Conservation (phyloP, 176 grass and related monocot species). For the Eragrostis nindensis region DNA sequence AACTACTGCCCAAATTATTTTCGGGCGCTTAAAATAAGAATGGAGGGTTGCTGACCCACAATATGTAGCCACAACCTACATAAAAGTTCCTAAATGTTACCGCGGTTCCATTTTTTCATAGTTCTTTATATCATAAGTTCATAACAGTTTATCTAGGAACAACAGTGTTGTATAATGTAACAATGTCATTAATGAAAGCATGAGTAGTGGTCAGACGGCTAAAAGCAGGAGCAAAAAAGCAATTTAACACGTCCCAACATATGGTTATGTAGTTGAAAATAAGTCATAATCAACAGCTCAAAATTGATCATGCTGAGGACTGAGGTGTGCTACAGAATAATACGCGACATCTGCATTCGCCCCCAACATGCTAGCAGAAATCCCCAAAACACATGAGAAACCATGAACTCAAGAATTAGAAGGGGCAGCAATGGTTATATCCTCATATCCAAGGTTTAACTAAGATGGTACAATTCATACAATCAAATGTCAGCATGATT, state of each 20-base stretch:
- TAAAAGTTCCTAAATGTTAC: not conserved
- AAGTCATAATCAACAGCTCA: constrained; percentile 1
- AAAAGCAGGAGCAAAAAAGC: not conserved
- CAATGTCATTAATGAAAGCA: not conserved
- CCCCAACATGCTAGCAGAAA: not conserved
- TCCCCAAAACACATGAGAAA: not conserved
- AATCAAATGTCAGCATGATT: not conserved
- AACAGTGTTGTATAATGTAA: not conserved
- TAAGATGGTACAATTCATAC: not conserved
- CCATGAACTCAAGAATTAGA: not conserved
- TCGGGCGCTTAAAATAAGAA: not conserved
- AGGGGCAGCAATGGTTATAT: not conserved
- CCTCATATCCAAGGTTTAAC: not conserved
- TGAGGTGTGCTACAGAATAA: not conserved
- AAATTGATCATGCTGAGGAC: not conserved
- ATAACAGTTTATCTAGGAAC: constrained; percentile 12
- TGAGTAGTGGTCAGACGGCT: not conserved
- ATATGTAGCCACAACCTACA: constrained; percentile 9
- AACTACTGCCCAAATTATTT: not conserved
- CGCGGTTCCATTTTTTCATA: constrained; percentile 7
- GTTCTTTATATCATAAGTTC: constrained; percentile 9
- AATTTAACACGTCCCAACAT: not conserved
- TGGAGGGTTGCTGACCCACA: not conserved
- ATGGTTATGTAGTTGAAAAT: constrained; percentile 17
- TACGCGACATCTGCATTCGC: not conserved